Evolutionary conservation across 2,329 filamentous ascomycete genomes (phyloP).

Genomic region (Exserohilum rostratum): DNA sequence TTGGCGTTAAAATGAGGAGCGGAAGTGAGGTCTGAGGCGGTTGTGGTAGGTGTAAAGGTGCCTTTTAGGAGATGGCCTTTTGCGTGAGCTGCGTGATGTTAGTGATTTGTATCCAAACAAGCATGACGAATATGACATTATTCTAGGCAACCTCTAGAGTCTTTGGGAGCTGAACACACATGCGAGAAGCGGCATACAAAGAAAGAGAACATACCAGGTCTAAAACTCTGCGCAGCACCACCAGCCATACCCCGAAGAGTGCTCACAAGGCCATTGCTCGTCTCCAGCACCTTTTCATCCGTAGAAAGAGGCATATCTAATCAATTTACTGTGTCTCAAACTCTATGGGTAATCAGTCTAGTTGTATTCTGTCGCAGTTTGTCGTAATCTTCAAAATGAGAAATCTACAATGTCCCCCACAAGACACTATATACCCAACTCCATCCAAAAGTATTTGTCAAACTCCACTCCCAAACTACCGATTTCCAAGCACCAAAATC

Average conservation of each 20-base stretch:
- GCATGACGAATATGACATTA: too few relatives aligned
- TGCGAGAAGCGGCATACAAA: background rate
- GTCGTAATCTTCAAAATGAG: too few relatives aligned
- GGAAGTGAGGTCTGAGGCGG: conserved; percentile 53
- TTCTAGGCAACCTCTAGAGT: too few relatives aligned
- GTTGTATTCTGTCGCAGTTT: too few relatives aligned
- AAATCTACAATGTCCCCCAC: too few relatives aligned
- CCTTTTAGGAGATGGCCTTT: conserved; percentile 60
- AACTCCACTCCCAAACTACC: too few relatives aligned
- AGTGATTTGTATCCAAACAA: too few relatives aligned
- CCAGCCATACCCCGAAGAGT: conserved; percentile 34
- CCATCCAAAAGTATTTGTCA: too few relatives aligned
- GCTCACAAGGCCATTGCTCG: conserved; percentile 36
- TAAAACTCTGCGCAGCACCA: conserved; percentile 28
- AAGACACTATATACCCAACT: too few relatives aligned
- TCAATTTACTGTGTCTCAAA: too few relatives aligned
- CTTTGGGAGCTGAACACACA: background rate
- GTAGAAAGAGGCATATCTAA: conserved; percentile 41
- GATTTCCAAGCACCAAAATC: too few relatives aligned
- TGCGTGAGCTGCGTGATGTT: conserved; percentile 56
- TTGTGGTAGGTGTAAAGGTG: conserved; percentile 57
- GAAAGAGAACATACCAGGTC: conserved; percentile 33
- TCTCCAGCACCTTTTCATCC: conserved; percentile 33
- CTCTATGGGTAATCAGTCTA: too few relatives aligned
- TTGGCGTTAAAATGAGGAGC: conserved; percentile 57